A percentile compares a stretch with the other conserved stretches of the same genome.
Conservation (phyloP, 2,329 filamentous ascomycete genomes). For the Chaetomium strumarium region DNA sequence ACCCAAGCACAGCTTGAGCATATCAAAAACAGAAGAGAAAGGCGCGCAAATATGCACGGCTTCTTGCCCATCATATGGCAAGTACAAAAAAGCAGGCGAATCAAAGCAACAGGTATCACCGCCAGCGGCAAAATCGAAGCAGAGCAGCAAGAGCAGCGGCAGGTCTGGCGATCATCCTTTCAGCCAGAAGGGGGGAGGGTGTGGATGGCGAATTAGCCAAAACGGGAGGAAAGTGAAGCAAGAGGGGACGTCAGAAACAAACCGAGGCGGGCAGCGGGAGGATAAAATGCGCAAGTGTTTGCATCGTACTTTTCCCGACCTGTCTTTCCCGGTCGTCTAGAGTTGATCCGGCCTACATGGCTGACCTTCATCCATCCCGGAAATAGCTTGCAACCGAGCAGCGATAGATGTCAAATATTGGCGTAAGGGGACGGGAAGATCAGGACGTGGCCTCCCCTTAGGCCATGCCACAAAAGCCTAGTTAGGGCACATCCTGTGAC, state of each 20-base stretch:
- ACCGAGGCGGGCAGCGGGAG: constrained; percentile 13
- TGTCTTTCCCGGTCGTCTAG: background rate
- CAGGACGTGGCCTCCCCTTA: no score
- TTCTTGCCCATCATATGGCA: constrained; percentile 19
- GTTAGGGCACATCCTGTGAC: no score
- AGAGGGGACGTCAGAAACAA: constrained; percentile 16
- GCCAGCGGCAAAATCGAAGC: constrained; percentile 19
- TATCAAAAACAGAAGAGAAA: constrained; percentile 24
- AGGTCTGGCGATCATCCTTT: constrained; percentile 25
- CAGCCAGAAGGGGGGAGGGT: constrained; percentile 21
- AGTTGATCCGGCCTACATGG: no score
- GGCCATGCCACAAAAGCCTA: no score
- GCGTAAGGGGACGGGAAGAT: background rate
- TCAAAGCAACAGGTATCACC: constrained; percentile 12
- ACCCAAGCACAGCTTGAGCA: constrained; percentile 25
- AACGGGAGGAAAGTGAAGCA: constrained; percentile 19
- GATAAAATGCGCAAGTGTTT: constrained; percentile 12
- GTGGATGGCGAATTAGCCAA: constrained; percentile 20
- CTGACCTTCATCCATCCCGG: background rate
- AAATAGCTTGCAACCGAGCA: background rate
- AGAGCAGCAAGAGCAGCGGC: constrained; percentile 15
- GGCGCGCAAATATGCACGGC: constrained; percentile 13
- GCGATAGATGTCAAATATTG: background rate
- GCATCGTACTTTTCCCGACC: constrained; percentile 3
- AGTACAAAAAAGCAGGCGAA: constrained; percentile 5